phyloP scores from a whole-genome alignment of 495 filamentous ascomycete species.

The Hyaloscypha bicolor region DNA sequence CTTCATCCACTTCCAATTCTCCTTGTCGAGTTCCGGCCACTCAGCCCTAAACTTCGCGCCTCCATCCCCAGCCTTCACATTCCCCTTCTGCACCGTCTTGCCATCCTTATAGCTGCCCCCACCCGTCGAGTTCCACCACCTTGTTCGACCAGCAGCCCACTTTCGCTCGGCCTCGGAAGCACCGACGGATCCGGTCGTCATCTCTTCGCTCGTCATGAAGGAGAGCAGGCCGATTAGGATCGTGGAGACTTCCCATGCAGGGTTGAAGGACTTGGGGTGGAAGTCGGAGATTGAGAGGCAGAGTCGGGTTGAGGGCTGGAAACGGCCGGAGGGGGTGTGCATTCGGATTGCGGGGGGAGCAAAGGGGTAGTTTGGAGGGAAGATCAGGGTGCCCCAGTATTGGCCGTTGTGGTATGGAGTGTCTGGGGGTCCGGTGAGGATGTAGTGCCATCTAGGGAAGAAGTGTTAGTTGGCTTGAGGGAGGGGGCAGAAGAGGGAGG shows the following conservation, averaged over 20 bases:
- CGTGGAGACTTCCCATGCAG: conserved; percentile 97
- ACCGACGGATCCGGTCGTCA: conserved; percentile 93
- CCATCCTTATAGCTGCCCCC: conserved; percentile 68
- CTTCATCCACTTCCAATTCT: conserved; percentile 94
- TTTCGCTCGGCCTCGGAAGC: conserved; percentile 78
- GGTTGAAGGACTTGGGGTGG: conserved; percentile 97
- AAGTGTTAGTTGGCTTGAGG: conserved; percentile 10
- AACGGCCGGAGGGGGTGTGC: conserved; percentile 96
- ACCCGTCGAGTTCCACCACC: conserved; percentile 98
- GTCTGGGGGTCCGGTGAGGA: conserved; percentile 91
- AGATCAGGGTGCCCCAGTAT: conserved; percentile 97
- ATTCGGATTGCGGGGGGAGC: conserved; percentile 97
- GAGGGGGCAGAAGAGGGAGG: conserved; percentile 3
- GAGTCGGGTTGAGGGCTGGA: conserved; percentile 87
- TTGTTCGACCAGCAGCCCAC: conserved; percentile 72
- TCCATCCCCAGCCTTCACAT: conserved; percentile 78
- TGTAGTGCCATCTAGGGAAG: conserved; percentile 87
- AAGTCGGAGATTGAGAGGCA: conserved; percentile 97
- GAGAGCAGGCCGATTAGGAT: conserved; percentile 92
- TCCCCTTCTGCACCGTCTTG: conserved; percentile 46
- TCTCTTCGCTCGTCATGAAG: conserved; percentile 99
- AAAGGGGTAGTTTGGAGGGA: conserved; percentile 95
- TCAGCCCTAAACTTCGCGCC: conserved; percentile 86
- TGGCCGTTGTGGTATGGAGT: conserved; percentile 95
- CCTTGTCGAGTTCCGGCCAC: conserved; percentile 87